Evolutionary conservation across 305 asterid species (phyloP).

Genomic region (Fraxinus dipetala): DNA sequence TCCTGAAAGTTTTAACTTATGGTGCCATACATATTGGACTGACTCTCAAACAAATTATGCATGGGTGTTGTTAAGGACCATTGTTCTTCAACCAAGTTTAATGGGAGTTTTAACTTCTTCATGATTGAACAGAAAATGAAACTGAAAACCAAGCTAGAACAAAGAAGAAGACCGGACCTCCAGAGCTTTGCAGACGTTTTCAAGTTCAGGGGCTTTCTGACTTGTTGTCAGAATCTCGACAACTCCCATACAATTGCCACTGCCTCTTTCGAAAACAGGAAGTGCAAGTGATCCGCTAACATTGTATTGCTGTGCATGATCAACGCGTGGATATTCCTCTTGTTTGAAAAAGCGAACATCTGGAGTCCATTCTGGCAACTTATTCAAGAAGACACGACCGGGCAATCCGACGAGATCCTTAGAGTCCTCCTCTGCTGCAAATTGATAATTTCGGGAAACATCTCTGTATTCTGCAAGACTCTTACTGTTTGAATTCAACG

Average conservation of each 20-base stretch:
- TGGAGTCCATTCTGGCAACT: slow-evolving; percentile 85
- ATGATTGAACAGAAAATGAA: slow-evolving; percentile 2
- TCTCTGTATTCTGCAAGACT: slow-evolving; percentile 61
- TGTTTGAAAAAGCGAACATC: slow-evolving; percentile 68
- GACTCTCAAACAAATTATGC: not conserved
- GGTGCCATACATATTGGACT: not conserved
- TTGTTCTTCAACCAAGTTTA: not conserved
- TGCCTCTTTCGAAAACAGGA: slow-evolving; percentile 69
- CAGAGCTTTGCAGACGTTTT: slow-evolving; percentile 69
- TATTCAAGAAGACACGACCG: slow-evolving; percentile 77
- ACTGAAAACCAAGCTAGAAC: slow-evolving; percentile 1
- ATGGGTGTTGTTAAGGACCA: not conserved
- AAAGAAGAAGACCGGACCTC: slow-evolving; percentile 44
- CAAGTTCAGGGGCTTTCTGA: slow-evolving; percentile 60
- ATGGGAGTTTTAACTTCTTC: not conserved
- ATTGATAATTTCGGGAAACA: slow-evolving; percentile 50
- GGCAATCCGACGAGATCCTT: slow-evolving; percentile 64
- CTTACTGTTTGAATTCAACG: slow-evolving; percentile 39
- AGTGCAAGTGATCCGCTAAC: slow-evolving; percentile 81
- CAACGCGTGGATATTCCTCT: slow-evolving; percentile 72
- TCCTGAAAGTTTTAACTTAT: not conserved
- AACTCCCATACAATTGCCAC: slow-evolving; percentile 81
- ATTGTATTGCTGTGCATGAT: slow-evolving; percentile 49
- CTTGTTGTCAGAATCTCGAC: slow-evolving; percentile 71
- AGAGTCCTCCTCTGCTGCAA: slow-evolving; percentile 64